Evolutionary conservation across 176 grass and related monocot species (phyloP).

Genomic region (Musa beccarii): DNA sequence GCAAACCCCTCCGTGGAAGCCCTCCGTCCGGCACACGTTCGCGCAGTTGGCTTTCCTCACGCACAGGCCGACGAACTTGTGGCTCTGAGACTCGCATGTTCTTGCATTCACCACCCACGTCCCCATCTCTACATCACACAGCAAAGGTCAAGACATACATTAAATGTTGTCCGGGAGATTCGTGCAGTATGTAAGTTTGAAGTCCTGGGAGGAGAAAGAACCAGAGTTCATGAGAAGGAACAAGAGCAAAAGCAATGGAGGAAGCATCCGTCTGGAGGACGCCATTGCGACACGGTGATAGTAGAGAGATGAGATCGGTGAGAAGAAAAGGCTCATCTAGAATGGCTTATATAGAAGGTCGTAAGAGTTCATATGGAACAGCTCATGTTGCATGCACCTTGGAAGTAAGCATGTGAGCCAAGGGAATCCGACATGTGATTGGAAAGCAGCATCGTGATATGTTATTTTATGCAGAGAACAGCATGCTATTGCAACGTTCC

Average conservation of each 20-base stretch:
- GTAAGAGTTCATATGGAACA: too few relatives aligned
- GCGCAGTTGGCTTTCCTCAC: slow-evolving; percentile 39
- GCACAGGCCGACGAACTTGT: slow-evolving; percentile 59
- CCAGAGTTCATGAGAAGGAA: slow-evolving; percentile 5
- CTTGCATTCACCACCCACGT: slow-evolving; percentile 48
- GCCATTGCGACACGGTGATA: not conserved
- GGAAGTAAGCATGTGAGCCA: too few relatives aligned
- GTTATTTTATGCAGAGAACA: too few relatives aligned
- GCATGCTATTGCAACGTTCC: too few relatives aligned
- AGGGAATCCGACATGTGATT: too few relatives aligned
- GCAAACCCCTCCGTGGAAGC: slow-evolving; percentile 55
- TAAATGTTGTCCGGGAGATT: not conserved
- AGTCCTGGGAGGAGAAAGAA: not conserved
- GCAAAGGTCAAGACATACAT: not conserved
- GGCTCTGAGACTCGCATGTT: slow-evolving; percentile 58
- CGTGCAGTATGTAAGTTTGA: not conserved
- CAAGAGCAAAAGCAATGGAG: not conserved
- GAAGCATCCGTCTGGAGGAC: not conserved
- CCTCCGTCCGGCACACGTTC: slow-evolving; percentile 69
- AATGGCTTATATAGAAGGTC: too few relatives aligned
- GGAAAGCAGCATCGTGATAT: too few relatives aligned
- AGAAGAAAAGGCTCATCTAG: too few relatives aligned
- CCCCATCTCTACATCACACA: slow-evolving; percentile 24
- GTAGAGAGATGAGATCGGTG: too few relatives aligned
- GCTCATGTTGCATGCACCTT: too few relatives aligned